Base-by-base conservation (phyloP, 352 stramenopile genomes). In the Phytophthora citrophthora region DNA sequence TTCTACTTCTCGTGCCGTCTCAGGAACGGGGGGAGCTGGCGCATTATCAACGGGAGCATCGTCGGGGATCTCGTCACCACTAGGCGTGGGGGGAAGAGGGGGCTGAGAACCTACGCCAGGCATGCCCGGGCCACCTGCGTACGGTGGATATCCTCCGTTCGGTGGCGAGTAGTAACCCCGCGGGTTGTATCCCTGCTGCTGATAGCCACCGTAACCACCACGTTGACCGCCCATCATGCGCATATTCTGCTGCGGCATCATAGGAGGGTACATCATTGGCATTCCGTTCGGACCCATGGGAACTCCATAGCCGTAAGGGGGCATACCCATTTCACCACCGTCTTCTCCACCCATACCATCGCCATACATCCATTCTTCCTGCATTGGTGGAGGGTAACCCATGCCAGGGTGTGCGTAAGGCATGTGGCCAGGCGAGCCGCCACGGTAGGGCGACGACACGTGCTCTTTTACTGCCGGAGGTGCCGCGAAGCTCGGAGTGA, bases 321-420 rank as follows among this genome's bases (percentile, higher is more conserved):
- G 71, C 16, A 80, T 61, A 7, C 74, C 65, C 52, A 85, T 77
- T 56, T 89, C 79, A 3, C 61, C 64, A 7, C 81, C 77, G 49
- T 89, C 71, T 62, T 88, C 68, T 52, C 45, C 63, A 45, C 61
- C 49, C 49, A 68, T 54, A 24, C 36, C 70, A 31, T 70, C 67
- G 12, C 90, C 83, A 51, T 95, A 95, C 72, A 87, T 78, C 85
- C 85, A 95, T 44, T 93, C 86, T 11, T 93, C 81, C 18, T 81
- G 81, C 43, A 71, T 70, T n/a, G 70, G 49, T 2, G 51, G 76
- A 26, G 68, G 43, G 54, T 89, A 89, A 4, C 80, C 61, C 63
- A 88, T 77, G 0, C 70, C 67, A 67, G 70, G 72, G 24, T 72
- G 63, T 2, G 72, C 62, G 53, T 83, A 80, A 6, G 78, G 74